A percentile compares a stretch with the other conserved stretches of the same genome.
These are phyloP conservation scores for Mortierella claussenii DNA, from an alignment of 192 early-diverging fungal species.

Conservation along the genomic window DNA sequence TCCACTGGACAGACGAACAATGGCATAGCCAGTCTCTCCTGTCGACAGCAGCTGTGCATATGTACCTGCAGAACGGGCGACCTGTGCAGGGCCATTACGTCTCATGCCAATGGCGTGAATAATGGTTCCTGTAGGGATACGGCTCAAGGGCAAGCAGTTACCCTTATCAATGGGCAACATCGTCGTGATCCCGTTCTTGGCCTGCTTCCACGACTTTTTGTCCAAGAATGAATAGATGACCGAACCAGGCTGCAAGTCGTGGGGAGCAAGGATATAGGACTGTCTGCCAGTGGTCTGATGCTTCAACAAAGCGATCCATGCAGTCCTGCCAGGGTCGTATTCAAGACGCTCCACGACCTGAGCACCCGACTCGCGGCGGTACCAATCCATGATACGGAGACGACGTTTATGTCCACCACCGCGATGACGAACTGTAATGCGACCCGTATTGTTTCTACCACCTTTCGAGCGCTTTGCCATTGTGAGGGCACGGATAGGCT, in stretches of 20 bases:
- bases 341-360: conserved; percentile 91
- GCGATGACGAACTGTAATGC: conserved; percentile 91
- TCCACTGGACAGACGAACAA: conserved; percentile 85
- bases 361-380: conserved; percentile 74
- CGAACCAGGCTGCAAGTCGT: conserved; percentile 78
- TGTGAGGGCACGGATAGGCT: conserved; percentile 80
- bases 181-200: conserved; percentile 50
- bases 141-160: conserved; percentile 88
- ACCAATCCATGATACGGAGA: conserved; percentile 89
- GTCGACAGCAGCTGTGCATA: conserved; percentile 87
- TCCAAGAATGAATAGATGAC: conserved; percentile 73
- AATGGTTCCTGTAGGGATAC: conserved; percentile 92
- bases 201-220: conserved; percentile 45
- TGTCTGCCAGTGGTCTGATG: conserved; percentile 80
- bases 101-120: conserved; percentile 90
- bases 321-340: conserved; percentile 93
- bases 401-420: conserved; percentile 94
- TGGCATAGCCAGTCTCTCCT: conserved; percentile 79
- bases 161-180: conserved; percentile 76
- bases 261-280: conserved; percentile 89
- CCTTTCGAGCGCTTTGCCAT: conserved; percentile 84
- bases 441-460: conserved; percentile 90
- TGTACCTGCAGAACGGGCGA: conserved; percentile 88
- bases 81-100: conserved; percentile 77
- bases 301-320: conserved; percentile 86